These are phyloP conservation scores for Daldinia grandis DNA, from an alignment of 495 filamentous ascomycete species.

Conservation along the genomic window DNA sequence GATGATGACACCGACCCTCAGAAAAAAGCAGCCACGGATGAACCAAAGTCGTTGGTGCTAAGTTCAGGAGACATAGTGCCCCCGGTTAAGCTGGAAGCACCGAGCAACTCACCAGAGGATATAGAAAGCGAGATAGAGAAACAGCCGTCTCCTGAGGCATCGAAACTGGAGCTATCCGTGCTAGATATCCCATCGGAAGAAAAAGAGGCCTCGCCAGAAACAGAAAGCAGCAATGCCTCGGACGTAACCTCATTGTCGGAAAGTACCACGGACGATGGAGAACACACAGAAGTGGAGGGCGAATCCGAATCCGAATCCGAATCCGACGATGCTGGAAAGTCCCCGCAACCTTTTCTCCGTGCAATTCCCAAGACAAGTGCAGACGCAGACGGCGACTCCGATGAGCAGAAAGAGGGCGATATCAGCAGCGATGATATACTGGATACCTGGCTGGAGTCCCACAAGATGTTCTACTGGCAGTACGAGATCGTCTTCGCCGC, in stretches of 20 bases:
- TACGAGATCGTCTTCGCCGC: slow-evolving; percentile 22
- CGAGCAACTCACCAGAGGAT: not conserved
- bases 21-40: not conserved
- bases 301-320: not conserved
- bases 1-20: not conserved
- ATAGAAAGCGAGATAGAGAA: not conserved
- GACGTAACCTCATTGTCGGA: not conserved
- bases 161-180: not conserved
- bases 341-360: too few species aligned
- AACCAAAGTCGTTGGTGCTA: not conserved
- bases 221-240: not conserved
- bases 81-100: not conserved
- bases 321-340: not conserved
- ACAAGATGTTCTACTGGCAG: slow-evolving; percentile 29
- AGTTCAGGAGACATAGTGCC: not conserved
- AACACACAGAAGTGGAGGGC: not conserved
- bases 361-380: not conserved
- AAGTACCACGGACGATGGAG: not conserved
- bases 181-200: not conserved
- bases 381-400: not conserved
- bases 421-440: not conserved
- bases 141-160: not conserved
- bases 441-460: not conserved
- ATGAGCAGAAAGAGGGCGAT: not conserved
- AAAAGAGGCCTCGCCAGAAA: not conserved